Conservation (phyloP, 1,284 basidiomycete species). For the Neonothopanus nambi region DNA sequence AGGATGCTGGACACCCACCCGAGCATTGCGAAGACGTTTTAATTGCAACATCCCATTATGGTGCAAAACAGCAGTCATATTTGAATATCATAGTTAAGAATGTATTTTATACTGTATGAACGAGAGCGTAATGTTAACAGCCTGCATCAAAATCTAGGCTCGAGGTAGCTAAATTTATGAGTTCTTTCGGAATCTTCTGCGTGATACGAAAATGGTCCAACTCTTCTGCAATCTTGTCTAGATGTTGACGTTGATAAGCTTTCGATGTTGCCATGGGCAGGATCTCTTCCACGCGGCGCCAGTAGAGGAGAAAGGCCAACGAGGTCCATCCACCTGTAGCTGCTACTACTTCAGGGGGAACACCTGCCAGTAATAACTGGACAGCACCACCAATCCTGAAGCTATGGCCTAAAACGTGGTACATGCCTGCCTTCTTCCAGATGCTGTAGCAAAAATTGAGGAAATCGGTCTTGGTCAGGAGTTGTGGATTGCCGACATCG, state of each 20-base stretch:
- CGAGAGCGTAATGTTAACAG: no score
- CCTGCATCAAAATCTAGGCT: no score
- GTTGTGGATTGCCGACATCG: slow-evolving; percentile 8
- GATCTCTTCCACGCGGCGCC: not conserved
- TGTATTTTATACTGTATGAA: no score
- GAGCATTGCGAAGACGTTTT: no score
- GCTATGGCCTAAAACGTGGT: slow-evolving; percentile 29
- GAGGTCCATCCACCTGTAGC: slow-evolving; percentile 25
- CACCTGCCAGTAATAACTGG: slow-evolving; percentile 31
- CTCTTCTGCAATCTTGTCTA: no score
- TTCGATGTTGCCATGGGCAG: not conserved
- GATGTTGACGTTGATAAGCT: not conserved
- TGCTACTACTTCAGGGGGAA: slow-evolving; percentile 33
- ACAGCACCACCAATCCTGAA: slow-evolving; percentile 38
- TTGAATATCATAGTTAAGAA: no score
- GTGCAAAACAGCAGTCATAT: no score
- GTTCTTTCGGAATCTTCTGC: no score
- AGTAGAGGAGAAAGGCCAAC: slow-evolving; percentile 15
- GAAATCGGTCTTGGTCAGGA: slow-evolving; percentile 21
- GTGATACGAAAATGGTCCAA: no score
- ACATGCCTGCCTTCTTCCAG: slow-evolving; percentile 23
- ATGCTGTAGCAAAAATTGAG: slow-evolving; percentile 24
- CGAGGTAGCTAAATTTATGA: no score
- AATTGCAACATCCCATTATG: no score
- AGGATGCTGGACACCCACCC: no score